Evolutionary conservation across 805 yeast genomes (phyloP).

Genomic region (Schwanniomyces sp.): DNA sequence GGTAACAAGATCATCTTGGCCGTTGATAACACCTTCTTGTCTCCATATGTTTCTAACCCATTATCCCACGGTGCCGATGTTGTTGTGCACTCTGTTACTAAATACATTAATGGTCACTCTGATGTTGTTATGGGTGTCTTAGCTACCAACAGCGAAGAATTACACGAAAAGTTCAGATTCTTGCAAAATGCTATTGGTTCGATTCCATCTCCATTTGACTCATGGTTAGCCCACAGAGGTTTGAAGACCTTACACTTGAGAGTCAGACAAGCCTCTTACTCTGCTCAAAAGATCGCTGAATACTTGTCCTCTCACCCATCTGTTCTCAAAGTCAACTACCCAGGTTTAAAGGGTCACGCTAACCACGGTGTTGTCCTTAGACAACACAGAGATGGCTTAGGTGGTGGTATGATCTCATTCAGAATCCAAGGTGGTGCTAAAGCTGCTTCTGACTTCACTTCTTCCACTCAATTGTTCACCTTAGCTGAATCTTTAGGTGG

Average conservation of each 20-base stretch:
- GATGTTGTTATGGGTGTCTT: conserved; percentile 87
- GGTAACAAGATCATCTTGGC: conserved; percentile 59
- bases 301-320: conserved; percentile 49
- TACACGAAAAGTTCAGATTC: conserved; percentile 67
- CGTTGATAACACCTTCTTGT: conserved; percentile 86
- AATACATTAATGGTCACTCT: conserved; percentile 89
- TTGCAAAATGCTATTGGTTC: conserved; percentile 89
- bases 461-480: conserved; percentile 73
- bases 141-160: conserved; percentile 61
- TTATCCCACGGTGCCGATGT: conserved; percentile 80
- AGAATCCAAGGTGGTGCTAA: conserved; percentile 80
- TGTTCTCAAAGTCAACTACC: conserved; percentile 75
- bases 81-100: conserved; percentile 86
- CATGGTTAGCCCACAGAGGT: conserved; percentile 93
- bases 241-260: conserved; percentile 83
- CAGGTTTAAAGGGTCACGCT: conserved; percentile 70
- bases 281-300: conserved; percentile 71
- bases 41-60: conserved; percentile 87
- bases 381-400: conserved; percentile 82
- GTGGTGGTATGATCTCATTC: conserved; percentile 92
- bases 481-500: conserved; percentile 92
- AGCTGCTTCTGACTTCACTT: conserved; percentile 73
- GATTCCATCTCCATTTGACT: conserved; percentile 85
- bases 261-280: conserved; percentile 63
- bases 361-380: conserved; percentile 61